phyloP scores from a whole-genome alignment of 768 basidiomycete species.

The Rhizopogon roseolus region DNA sequence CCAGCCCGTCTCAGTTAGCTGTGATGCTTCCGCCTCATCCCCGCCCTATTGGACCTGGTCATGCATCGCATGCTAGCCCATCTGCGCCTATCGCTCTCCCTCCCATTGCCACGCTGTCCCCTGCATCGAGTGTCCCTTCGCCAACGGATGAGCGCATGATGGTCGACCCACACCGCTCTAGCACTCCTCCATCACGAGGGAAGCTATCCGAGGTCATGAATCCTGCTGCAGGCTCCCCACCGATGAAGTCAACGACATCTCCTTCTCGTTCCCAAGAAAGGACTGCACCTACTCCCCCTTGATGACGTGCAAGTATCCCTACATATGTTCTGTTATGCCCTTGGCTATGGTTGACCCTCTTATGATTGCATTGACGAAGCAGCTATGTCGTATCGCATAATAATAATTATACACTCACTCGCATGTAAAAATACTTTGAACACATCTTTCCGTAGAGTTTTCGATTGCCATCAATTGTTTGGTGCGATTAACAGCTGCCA shows the following conservation, averaged over 20 bases:
- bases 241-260: conserved; percentile 48
- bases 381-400: conserved; percentile 18
- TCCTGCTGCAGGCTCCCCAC: conserved; percentile 44
- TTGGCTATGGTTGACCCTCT: conserved; percentile 1
- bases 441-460: conserved; percentile 15
- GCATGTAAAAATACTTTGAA: conserved; percentile 23
- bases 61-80: conserved; percentile 33
- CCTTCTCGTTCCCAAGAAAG: conserved; percentile 39
- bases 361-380: conserved; percentile 15
- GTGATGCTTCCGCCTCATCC: conserved; percentile 71
- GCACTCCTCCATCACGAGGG: conserved; percentile 45
- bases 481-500: too few species aligned
- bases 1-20: conserved; percentile 50
- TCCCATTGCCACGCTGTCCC: conserved; percentile 66
- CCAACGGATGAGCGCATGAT: conserved; percentile 37
- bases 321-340: conserved; percentile 5
- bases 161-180: conserved; percentile 36
- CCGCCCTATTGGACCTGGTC: conserved; percentile 57
- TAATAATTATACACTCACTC: conserved; percentile 22
- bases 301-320: background rate
- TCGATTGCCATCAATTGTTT: background rate
- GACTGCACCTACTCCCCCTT: conserved; percentile 24
- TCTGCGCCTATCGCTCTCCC: conserved; percentile 52
- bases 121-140: conserved; percentile 52
- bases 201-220: conserved; percentile 52